phyloP scores from a whole-genome alignment of 2,329 filamentous ascomycete species.

The Ophiostoma perfectum region DNA sequence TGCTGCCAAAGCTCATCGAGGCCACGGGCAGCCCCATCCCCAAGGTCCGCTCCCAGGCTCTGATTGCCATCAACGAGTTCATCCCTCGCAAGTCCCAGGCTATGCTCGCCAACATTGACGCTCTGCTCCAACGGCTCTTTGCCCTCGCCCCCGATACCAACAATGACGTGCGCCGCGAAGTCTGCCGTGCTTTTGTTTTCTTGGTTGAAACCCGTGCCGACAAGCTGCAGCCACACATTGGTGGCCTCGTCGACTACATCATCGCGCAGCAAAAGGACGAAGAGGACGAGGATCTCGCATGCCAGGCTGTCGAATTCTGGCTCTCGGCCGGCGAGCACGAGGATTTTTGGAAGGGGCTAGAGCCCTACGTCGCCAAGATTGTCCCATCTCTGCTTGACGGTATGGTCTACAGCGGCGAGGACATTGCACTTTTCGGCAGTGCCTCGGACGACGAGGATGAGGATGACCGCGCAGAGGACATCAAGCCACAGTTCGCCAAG shows the following conservation, averaged over 20 bases:
- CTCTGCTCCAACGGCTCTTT: constrained; percentile 77
- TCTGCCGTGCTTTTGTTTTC: constrained; percentile 88
- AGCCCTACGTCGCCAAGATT: constrained; percentile 74
- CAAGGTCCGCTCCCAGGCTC: constrained; percentile 72
- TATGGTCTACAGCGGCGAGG: constrained; percentile 95
- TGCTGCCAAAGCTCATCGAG: constrained; percentile 85
- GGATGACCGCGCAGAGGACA: constrained; percentile 84
- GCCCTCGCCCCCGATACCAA: constrained; percentile 69
- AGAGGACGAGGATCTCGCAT: constrained; percentile 81
- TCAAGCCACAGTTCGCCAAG: constrained; percentile 88
- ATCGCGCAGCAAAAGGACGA: constrained; percentile 80
- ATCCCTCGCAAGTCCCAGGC: constrained; percentile 78
- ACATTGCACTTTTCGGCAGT: constrained; percentile 76
- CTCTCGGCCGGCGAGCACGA: constrained; percentile 86
- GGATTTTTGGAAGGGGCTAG: constrained; percentile 67
- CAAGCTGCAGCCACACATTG: constrained; percentile 82
- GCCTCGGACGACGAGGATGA: constrained; percentile 86
- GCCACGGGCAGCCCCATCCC: constrained; percentile 72
- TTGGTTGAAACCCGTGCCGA: constrained; percentile 87
- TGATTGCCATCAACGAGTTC: constrained; percentile 87
- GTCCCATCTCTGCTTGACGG: constrained; percentile 86
- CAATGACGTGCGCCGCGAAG: constrained; percentile 80
- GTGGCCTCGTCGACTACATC: constrained; percentile 87
- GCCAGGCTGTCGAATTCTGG: constrained; percentile 97
- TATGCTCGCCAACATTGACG: constrained; percentile 72